phyloP scores from a whole-genome alignment of 352 stramenopile genomes.

The Phytopythium ostracodes region DNA sequence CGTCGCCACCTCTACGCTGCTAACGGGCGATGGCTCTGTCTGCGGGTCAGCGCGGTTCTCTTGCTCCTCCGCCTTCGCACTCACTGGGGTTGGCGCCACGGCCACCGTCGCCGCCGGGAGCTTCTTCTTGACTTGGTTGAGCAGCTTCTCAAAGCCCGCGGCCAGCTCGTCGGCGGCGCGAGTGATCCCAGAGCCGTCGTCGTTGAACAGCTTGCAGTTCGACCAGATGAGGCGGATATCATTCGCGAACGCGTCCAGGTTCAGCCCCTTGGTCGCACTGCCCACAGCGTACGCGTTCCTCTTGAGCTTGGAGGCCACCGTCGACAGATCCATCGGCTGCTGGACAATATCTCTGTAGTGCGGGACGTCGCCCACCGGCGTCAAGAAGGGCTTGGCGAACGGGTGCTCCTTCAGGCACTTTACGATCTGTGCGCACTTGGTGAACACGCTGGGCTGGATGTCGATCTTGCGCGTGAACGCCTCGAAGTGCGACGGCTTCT shows the following conservation, averaged over 20 bases:
- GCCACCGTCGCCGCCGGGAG: neutral
- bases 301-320: conserved; percentile 61
- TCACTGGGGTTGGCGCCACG: neutral
- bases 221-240: conserved; percentile 80
- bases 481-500: conserved; percentile 66
- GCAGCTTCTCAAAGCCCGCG: conserved; percentile 58
- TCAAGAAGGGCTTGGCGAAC: conserved; percentile 78
- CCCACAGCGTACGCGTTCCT: conserved; percentile 52
- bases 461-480: conserved; percentile 41
- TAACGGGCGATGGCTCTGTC: neutral
- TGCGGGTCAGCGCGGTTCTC: neutral
- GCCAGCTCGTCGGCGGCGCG: conserved; percentile 67
- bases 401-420: conserved; percentile 65
- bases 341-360: conserved; percentile 75
- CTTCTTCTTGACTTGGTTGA: conserved; percentile 25
- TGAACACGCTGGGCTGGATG: conserved; percentile 41
- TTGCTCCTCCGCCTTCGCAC: neutral
- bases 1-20: neutral
- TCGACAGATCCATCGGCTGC: conserved; percentile 80
- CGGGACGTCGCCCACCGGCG: conserved; percentile 67
- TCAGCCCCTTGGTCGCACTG: conserved; percentile 32
- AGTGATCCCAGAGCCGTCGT: conserved; percentile 75
- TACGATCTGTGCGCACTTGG: conserved; percentile 71
- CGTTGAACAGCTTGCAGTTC: conserved; percentile 85
- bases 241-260: conserved; percentile 56